Evolutionary conservation across 1,284 basidiomycete species (phyloP).

Genomic region (Boletus semigastroideus): DNA sequence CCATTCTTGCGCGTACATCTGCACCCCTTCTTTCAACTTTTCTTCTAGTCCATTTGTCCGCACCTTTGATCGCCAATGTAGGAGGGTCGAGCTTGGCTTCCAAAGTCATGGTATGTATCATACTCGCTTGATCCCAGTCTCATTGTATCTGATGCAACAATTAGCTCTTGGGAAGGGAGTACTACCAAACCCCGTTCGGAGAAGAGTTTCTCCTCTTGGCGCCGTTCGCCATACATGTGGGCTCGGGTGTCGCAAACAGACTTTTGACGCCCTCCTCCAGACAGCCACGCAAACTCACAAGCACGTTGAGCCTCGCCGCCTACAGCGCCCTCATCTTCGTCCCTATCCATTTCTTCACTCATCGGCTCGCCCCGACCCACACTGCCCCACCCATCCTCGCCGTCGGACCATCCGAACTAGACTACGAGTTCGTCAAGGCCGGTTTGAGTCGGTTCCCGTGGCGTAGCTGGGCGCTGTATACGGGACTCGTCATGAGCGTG

Average conservation of each 20-base stretch:
- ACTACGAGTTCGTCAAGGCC: slow-evolving; percentile 73
- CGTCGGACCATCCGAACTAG: slow-evolving; percentile 69
- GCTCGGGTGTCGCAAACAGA: slow-evolving; percentile 57
- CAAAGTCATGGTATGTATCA: slow-evolving; percentile 61
- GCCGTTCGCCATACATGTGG: slow-evolving; percentile 58
- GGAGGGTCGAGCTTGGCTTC: slow-evolving; percentile 67
- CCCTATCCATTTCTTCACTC: slow-evolving; percentile 62
- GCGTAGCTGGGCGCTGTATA: slow-evolving; percentile 59
- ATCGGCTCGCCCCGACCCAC: slow-evolving; percentile 48
- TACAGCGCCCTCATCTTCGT: slow-evolving; percentile 55
- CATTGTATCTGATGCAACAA: not conserved
- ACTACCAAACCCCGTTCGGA: slow-evolving; percentile 67
- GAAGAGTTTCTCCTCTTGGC: slow-evolving; percentile 63
- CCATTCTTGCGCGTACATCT: slow-evolving; percentile 50
- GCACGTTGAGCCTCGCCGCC: slow-evolving; percentile 53
- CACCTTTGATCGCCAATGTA: slow-evolving; percentile 62
- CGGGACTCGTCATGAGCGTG: slow-evolving; percentile 50
- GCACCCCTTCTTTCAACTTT: slow-evolving; percentile 66
- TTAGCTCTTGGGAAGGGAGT: slow-evolving; percentile 75
- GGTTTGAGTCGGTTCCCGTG: slow-evolving; percentile 60
- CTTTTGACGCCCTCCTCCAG: slow-evolving; percentile 39
- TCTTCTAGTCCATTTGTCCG: slow-evolving; percentile 64
- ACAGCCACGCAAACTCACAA: slow-evolving; percentile 42
- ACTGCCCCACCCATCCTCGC: slow-evolving; percentile 47
- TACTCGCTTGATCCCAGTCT: too few relatives aligned